These are phyloP conservation scores for Aspergillus proliferans DNA, from an alignment of 2,329 filamentous ascomycete genomes.

Conservation along the genomic window DNA sequence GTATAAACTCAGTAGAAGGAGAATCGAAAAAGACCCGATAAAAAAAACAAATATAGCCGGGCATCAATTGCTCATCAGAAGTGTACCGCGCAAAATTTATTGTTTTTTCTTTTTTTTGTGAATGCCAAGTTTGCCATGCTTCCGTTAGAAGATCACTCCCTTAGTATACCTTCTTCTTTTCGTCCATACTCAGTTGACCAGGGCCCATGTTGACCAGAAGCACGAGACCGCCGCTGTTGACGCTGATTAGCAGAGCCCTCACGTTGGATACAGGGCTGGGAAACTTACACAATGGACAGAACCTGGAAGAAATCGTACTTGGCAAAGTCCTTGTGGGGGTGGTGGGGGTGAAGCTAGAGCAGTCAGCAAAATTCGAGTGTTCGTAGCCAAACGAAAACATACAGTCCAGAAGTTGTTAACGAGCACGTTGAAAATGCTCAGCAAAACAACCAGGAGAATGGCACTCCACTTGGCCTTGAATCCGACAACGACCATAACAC, in stretches of 20 bases:
- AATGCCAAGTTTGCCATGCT: not conserved
- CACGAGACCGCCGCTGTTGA: constrained; percentile 69
- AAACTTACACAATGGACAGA: constrained; percentile 79
- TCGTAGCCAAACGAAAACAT: constrained; percentile 37
- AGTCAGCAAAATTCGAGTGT: constrained; percentile 11
- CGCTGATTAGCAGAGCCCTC: not conserved
- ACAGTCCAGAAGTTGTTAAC: constrained; percentile 99
- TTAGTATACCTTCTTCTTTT: constrained; percentile 99
- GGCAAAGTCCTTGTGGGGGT: constrained; percentile 99
- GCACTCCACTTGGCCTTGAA: constrained; percentile 99
- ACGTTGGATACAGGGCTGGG: not conserved
- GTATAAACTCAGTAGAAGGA: no score
- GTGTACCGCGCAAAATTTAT: not conserved
- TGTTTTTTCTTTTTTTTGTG: not conserved
- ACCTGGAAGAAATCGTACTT: constrained; percentile 99
- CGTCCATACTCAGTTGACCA: constrained; percentile 94
- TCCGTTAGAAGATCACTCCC: not conserved
- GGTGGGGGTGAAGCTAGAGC: constrained; percentile 80
- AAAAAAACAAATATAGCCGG: not conserved
- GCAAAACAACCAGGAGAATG: constrained; percentile 85
- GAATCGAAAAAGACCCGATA: not conserved
- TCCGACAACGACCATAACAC: constrained; percentile 96
- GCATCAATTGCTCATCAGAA: not conserved
- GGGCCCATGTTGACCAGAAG: constrained; percentile 98
- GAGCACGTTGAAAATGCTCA: constrained; percentile 92